A percentile compares a stretch with the other conserved stretches of the same genome.
Conservation (phyloP, 1,284 basidiomycete genomes). For the Sporisorium exsertum region DNA sequence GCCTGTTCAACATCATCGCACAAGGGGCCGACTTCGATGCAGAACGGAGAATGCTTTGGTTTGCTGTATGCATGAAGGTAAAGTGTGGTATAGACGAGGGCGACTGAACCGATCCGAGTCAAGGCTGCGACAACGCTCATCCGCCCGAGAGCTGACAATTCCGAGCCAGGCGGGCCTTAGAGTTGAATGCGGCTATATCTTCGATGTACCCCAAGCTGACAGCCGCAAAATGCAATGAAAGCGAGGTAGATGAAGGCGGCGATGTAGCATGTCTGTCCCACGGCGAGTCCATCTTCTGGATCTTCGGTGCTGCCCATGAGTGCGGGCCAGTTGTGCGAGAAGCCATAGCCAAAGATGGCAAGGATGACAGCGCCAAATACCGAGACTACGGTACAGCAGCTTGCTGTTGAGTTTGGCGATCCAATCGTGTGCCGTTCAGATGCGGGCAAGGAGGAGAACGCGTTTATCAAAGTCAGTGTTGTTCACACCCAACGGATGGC, state of each 20-base stretch:
- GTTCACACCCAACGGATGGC: neutral
- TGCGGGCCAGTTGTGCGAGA: slow-evolving; percentile 70
- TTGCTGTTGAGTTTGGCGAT: slow-evolving; percentile 66
- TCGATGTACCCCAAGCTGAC: slow-evolving; percentile 69
- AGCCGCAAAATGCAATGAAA: slow-evolving; percentile 73
- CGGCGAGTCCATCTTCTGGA: slow-evolving; percentile 71
- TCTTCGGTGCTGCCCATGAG: slow-evolving; percentile 72
- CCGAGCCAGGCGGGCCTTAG: slow-evolving; percentile 4
- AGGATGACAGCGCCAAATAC: slow-evolving; percentile 73
- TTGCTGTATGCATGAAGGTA: neutral
- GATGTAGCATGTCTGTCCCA: slow-evolving; percentile 71
- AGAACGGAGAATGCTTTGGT: neutral
- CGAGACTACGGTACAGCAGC: slow-evolving; percentile 73
- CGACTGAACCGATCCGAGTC: neutral
- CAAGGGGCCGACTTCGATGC: neutral
- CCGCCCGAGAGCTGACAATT: neutral
- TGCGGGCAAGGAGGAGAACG: neutral
- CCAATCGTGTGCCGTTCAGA: neutral
- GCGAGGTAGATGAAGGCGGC: slow-evolving; percentile 72
- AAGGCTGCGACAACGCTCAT: neutral
- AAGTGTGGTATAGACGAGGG: slow-evolving; percentile 7
- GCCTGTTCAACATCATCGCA: neutral
- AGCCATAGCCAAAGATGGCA: slow-evolving; percentile 66
- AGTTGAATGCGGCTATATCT: slow-evolving; percentile 65
- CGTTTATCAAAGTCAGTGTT: slow-evolving; percentile 3